phyloP scores from a whole-genome alignment of 2,329 filamentous ascomycete species.

The Cytospora mali region DNA sequence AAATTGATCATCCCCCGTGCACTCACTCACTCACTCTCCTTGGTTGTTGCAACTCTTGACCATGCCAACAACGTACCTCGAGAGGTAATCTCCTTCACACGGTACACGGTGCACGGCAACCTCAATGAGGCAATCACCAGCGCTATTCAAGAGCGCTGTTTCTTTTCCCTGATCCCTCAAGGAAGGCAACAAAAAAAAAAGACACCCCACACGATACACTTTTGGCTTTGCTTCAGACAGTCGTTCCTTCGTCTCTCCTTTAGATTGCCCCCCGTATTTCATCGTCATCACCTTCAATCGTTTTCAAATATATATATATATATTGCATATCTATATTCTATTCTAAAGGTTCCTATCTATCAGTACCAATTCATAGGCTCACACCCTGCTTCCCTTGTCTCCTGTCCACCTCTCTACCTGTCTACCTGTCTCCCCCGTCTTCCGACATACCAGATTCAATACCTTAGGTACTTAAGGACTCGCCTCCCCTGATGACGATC shows the following conservation, averaged over 20 bases:
- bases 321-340: too few species aligned
- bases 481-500: slow-evolving; percentile 7
- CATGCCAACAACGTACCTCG: neutral
- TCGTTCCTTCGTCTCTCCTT: slow-evolving; percentile 14
- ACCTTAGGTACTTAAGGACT: neutral
- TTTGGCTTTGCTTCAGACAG: slow-evolving; percentile 2
- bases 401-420: too few species aligned
- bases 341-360: too few species aligned
- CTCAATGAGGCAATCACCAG: slow-evolving; percentile 26
- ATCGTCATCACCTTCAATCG: neutral
- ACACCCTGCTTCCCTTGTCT: too few species aligned
- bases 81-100: neutral
- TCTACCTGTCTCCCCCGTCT: neutral
- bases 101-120: neutral
- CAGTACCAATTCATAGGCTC: too few species aligned
- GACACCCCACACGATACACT: neutral
- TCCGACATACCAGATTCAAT: neutral
- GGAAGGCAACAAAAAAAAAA: neutral
- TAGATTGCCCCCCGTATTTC: too few species aligned
- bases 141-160: slow-evolving; percentile 23
- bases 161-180: slow-evolving; percentile 19
- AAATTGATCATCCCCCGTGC: too few species aligned
- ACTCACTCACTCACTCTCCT: too few species aligned
- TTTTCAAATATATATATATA: too few species aligned
- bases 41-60: neutral